phyloP scores from a whole-genome alignment of 441 rosid species.

The Populus trichocarpa region DNA sequence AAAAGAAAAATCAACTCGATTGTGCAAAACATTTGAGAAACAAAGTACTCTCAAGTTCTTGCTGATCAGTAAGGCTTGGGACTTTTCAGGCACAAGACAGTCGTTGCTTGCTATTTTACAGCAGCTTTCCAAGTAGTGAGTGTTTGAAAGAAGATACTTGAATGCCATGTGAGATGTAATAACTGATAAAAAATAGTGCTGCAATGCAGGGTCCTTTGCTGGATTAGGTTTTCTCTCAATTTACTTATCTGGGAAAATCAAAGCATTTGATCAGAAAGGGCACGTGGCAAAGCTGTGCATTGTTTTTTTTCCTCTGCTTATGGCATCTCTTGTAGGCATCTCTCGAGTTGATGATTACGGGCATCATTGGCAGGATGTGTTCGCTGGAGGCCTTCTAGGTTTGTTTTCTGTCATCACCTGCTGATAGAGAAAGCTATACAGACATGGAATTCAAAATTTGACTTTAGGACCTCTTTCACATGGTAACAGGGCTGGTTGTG shows the following conservation, averaged over 20 bases:
- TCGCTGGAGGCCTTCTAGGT: too few relatives aligned
- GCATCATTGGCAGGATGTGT: too few relatives aligned
- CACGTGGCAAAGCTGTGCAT: too few relatives aligned
- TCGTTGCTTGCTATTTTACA: neutral
- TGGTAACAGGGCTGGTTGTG: conserved; percentile 43
- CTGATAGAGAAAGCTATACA: neutral
- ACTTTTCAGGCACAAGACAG: neutral
- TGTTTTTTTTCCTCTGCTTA: too few relatives aligned
- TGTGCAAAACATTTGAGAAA: neutral
- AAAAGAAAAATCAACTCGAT: neutral
- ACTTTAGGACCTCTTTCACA: neutral
- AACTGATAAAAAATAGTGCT: neutral
- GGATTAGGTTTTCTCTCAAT: too few relatives aligned
- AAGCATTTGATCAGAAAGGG: too few relatives aligned
- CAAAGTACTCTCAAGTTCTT: neutral
- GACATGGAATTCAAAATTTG: neutral
- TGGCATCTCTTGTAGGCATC: too few relatives aligned
- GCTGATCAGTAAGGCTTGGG: neutral
- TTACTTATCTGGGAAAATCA: too few relatives aligned
- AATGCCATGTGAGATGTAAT: neutral
- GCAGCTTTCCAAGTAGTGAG: neutral
- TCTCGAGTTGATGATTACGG: too few relatives aligned
- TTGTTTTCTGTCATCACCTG: neutral
- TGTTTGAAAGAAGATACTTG: neutral
- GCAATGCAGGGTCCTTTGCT: neutral